phyloP scores from a whole-genome alignment of 192 early-diverging fungal genomes.

The Coemansia sp. region DNA sequence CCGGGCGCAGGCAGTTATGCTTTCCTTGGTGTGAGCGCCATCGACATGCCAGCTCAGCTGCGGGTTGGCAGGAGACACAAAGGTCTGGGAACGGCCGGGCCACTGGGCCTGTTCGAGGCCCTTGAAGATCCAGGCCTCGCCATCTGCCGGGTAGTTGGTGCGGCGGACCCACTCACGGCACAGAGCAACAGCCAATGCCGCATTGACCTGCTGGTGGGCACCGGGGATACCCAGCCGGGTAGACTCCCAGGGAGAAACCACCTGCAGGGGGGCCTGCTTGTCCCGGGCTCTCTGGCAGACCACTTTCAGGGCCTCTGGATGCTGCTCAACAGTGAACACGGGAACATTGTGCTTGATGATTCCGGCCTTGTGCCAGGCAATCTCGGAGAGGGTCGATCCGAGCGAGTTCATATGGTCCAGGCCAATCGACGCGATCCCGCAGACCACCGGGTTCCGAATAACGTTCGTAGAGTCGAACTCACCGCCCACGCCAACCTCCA shows the following conservation, averaged over 20 bases:
- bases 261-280: slow-evolving; percentile 47
- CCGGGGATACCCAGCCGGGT: slow-evolving; percentile 69
- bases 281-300: slow-evolving; percentile 70
- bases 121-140: slow-evolving; percentile 8
- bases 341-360: slow-evolving; percentile 76
- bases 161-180: slow-evolving; percentile 67
- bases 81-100: slow-evolving; percentile 88
- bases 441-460: slow-evolving; percentile 67
- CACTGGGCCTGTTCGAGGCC: slow-evolving; percentile 70
- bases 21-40: slow-evolving; percentile 94
- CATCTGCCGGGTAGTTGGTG: slow-evolving; percentile 5
- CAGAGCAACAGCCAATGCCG: slow-evolving; percentile 71
- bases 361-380: slow-evolving; percentile 84
- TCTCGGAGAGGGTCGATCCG: slow-evolving; percentile 70
- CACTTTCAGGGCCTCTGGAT: slow-evolving; percentile 62
- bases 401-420: slow-evolving; percentile 71
- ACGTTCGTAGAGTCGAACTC: slow-evolving; percentile 85
- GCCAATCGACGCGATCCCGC: slow-evolving; percentile 76
- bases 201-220: slow-evolving; percentile 82
- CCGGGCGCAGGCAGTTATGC: slow-evolving; percentile 60
- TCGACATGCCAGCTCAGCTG: slow-evolving; percentile 77
- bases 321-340: slow-evolving; percentile 70
- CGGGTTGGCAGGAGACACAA: slow-evolving; percentile 51
- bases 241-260: slow-evolving; percentile 19
- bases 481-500: slow-evolving; percentile 84